Percentiles rank a stretch among this genome's conserved stretches.
These are phyloP conservation scores for Ceratocystis huliohia DNA, from an alignment of 2,329 filamentous ascomycete species.

Conservation along the genomic window DNA sequence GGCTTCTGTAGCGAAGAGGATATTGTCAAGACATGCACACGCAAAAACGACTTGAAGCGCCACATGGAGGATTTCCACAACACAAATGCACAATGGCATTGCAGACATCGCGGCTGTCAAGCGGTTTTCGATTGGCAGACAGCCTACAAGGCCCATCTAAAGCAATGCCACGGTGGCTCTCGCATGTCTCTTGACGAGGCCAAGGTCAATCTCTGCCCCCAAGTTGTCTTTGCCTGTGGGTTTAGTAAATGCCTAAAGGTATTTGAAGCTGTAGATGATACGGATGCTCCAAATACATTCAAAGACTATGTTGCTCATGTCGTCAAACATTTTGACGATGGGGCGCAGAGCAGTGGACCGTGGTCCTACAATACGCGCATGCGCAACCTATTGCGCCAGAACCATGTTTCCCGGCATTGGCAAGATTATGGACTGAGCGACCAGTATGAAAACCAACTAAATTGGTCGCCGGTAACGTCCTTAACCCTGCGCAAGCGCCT, in stretches of 20 bases:
- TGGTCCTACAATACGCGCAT: conserved; percentile 36
- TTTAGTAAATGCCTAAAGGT: conserved; percentile 35
- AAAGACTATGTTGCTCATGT: conserved; percentile 37
- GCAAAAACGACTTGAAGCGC: conserved; percentile 38
- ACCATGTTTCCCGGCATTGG: conserved; percentile 30
- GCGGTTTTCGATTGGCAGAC: conserved; percentile 38
- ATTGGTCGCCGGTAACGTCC: conserved; percentile 34
- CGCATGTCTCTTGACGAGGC: conserved; percentile 33
- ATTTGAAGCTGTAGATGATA: conserved; percentile 33
- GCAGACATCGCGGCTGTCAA: conserved; percentile 33
- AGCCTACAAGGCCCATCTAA: conserved; percentile 37
- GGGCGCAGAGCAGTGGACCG: conserved; percentile 28
- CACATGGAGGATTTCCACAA: conserved; percentile 39
- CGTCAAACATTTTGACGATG: conserved; percentile 37
- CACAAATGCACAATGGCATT: conserved; percentile 36
- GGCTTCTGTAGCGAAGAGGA: conserved; percentile 33
- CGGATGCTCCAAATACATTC: conserved; percentile 30
- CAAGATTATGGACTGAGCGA: conserved; percentile 27
- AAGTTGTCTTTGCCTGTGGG: conserved; percentile 38
- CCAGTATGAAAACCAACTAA: conserved; percentile 28
- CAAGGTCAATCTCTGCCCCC: conserved; percentile 34
- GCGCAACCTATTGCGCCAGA: conserved; percentile 35
- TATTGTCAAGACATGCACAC: conserved; percentile 34
- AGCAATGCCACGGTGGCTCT: conserved; percentile 33
- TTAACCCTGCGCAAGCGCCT: conserved; percentile 33